These are phyloP conservation scores for Phylloboletellus chloephorus DNA, from an alignment of 1,284 basidiomycete species.

Conservation along the genomic window DNA sequence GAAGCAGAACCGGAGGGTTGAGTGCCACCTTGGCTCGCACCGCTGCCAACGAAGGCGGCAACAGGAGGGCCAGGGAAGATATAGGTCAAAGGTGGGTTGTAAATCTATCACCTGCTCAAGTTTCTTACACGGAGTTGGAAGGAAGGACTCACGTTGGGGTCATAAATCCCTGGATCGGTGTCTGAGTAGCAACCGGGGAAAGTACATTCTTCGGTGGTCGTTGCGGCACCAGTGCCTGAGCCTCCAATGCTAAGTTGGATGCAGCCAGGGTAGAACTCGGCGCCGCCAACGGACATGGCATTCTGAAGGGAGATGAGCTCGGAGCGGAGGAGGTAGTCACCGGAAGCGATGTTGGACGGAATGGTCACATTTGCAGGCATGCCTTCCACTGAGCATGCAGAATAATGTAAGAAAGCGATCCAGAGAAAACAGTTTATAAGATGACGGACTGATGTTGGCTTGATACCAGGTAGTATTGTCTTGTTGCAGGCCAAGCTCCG, in stretches of 20 bases:
- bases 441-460: slow-evolving; percentile 33
- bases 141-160: slow-evolving; percentile 36
- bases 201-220: slow-evolving; percentile 42
- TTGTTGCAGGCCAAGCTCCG: slow-evolving; percentile 28
- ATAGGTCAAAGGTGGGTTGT: slow-evolving; percentile 32
- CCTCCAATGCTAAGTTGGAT: slow-evolving; percentile 56
- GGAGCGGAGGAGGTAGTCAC: slow-evolving; percentile 65
- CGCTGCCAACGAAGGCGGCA: slow-evolving; percentile 25
- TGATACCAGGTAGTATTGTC: slow-evolving; percentile 38
- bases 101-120: slow-evolving; percentile 29
- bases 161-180: slow-evolving; percentile 55
- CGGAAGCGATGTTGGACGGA: slow-evolving; percentile 50
- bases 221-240: slow-evolving; percentile 41
- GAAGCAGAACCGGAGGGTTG: slow-evolving; percentile 21
- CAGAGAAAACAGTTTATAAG: neutral
- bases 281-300: slow-evolving; percentile 44
- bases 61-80: slow-evolving; percentile 38
- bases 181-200: slow-evolving; percentile 64
- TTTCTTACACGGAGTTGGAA: neutral
- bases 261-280: slow-evolving; percentile 73
- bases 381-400: slow-evolving; percentile 29
- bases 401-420: neutral
- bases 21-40: slow-evolving; percentile 13
- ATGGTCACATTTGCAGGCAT: slow-evolving; percentile 44
- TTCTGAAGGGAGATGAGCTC: slow-evolving; percentile 70